These are phyloP conservation scores for Sporothrix variecibatus DNA, from an alignment of 2,329 filamentous ascomycete species.

Conservation along the genomic window DNA sequence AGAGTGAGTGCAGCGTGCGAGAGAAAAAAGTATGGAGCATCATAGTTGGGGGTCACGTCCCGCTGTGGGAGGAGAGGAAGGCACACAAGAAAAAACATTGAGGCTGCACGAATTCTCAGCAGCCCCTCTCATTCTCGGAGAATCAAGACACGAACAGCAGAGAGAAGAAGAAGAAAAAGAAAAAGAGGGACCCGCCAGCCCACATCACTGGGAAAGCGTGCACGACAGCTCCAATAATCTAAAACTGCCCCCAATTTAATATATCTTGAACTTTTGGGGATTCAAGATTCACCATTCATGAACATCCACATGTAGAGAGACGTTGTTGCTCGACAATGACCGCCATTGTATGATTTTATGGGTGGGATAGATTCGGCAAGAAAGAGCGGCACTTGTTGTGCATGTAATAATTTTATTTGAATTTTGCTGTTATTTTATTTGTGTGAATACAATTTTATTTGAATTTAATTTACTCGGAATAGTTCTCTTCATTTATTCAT, in stretches of 20 bases:
- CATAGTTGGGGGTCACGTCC: slow-evolving; percentile 6
- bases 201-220: neutral
- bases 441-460: neutral
- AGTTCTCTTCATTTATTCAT: neutral
- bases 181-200: slow-evolving; percentile 13
- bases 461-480: neutral
- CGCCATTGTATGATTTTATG: neutral
- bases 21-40: too few species aligned
- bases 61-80: neutral
- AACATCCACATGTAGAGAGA: neutral
- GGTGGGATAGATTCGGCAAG: neutral
- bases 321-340: neutral
- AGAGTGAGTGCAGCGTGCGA: neutral
- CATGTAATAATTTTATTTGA: neutral
- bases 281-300: neutral
- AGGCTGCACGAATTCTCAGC: slow-evolving; percentile 14
- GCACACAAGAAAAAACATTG: neutral
- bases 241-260: neutral
- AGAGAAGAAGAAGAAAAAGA: neutral
- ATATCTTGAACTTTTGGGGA: neutral
- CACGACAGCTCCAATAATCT: slow-evolving; percentile 1
- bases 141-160: neutral
- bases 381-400: neutral
- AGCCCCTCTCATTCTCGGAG: neutral
- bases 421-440: neutral